Evolutionary conservation across 1,284 basidiomycete genomes (phyloP).

Genomic region (Earliella scabrosa): DNA sequence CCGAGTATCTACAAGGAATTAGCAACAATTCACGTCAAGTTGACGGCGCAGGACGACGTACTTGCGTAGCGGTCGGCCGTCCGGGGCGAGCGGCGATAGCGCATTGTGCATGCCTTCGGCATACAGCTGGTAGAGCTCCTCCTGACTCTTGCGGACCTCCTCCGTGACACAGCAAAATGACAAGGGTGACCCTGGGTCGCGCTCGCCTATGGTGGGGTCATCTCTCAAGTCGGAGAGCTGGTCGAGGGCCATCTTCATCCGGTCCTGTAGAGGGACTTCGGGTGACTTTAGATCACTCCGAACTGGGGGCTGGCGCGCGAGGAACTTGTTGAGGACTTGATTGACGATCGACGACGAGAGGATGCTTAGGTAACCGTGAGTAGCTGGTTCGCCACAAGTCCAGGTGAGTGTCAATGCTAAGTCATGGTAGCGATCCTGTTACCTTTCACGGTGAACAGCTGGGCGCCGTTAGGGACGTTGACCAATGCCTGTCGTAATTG

Average conservation of each 20-base stretch:
- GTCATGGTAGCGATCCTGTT: constrained; percentile 16
- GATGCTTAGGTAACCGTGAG: constrained; percentile 51
- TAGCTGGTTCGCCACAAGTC: constrained; percentile 46
- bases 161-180: constrained; percentile 70
- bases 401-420: constrained; percentile 3
- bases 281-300: constrained; percentile 51
- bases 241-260: constrained; percentile 57
- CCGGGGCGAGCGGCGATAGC: constrained; percentile 60
- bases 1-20: constrained; percentile 34
- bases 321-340: constrained; percentile 64
- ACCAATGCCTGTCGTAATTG: constrained; percentile 50
- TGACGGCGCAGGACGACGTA: constrained; percentile 37
- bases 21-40: too few relatives aligned
- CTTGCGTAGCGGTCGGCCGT: constrained; percentile 66
- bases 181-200: constrained; percentile 61
- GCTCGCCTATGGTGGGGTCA: constrained; percentile 49
- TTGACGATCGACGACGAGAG: constrained; percentile 66
- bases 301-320: constrained; percentile 53
- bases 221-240: constrained; percentile 55
- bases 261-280: constrained; percentile 39
- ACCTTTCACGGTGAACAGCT: constrained; percentile 72
- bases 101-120: constrained; percentile 49
- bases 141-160: constrained; percentile 55
- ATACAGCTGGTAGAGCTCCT: constrained; percentile 51
- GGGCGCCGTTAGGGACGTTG: constrained; percentile 51